These are phyloP conservation scores for Phytopythium helicoides DNA, from an alignment of 352 stramenopile genomes.

Conservation along the genomic window DNA sequence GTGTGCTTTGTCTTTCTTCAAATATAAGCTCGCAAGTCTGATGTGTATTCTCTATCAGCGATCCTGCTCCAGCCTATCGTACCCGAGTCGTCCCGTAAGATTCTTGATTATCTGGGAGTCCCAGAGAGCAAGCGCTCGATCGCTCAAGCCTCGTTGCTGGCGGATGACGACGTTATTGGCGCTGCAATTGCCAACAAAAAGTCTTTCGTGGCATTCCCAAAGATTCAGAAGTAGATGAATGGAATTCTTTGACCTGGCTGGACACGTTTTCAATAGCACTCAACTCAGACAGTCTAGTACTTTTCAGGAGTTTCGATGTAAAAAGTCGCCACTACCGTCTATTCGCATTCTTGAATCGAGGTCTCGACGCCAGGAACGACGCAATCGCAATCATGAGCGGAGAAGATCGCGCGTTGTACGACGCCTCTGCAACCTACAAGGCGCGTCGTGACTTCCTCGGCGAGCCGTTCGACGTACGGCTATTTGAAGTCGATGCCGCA, in stretches of 20 bases:
- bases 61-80: constrained; percentile 74
- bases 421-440: constrained; percentile 30
- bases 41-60: constrained; percentile 28
- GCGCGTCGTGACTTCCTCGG: constrained; percentile 56
- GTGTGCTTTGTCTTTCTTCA: constrained; percentile 8
- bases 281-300: no score
- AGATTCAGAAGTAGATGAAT: constrained; percentile 50
- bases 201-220: constrained; percentile 69
- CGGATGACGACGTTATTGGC: constrained; percentile 31
- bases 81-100: constrained; percentile 49
- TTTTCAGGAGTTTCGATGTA: constrained; percentile 5
- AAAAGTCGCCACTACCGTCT: constrained; percentile 1
- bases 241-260: no score
- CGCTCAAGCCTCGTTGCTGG: constrained; percentile 45
- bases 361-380: no score
- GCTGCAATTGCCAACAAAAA: constrained; percentile 44
- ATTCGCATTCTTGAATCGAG: no score
- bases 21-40: not conserved
- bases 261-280: no score
- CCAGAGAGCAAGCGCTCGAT: constrained; percentile 48
- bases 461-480: constrained; percentile 62
- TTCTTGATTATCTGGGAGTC: constrained; percentile 70
- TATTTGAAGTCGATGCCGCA: constrained; percentile 72
- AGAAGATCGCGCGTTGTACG: not conserved
- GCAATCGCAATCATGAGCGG: not conserved